phyloP scores from a whole-genome alignment of 2,329 filamentous ascomycete species.

The Herpotrichia juniperi region DNA sequence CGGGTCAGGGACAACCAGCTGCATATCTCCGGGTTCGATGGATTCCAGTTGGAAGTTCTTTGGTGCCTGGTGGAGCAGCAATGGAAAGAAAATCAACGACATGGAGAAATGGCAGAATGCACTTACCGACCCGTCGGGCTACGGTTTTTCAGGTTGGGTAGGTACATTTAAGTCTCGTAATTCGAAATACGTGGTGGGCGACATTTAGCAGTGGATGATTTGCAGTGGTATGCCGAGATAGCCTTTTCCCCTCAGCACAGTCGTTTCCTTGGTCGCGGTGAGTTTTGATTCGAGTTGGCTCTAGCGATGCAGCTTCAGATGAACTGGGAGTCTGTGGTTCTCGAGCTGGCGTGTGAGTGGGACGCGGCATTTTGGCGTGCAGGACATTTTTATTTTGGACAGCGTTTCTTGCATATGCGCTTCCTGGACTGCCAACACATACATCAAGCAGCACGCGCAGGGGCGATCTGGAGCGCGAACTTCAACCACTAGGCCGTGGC shows the following conservation, averaged over 20 bases:
- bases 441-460: constrained; percentile 31
- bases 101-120: background rate
- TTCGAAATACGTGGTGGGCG: constrained; percentile 6
- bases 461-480: constrained; percentile 13
- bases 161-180: constrained; percentile 10
- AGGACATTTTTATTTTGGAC: constrained; percentile 31
- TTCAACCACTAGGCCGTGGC: constrained; percentile 30
- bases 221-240: constrained; percentile 10
- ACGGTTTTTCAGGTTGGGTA: background rate
- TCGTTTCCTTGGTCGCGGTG: constrained; percentile 5
- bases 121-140: background rate
- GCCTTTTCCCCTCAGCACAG: background rate
- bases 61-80: constrained; percentile 8
- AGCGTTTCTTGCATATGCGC: constrained; percentile 31
- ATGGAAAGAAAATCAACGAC: constrained; percentile 2
- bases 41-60: constrained; percentile 6
- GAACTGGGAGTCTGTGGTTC: constrained; percentile 37
- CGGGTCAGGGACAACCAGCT: constrained; percentile 14
- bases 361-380: constrained; percentile 34
- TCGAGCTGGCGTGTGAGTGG: constrained; percentile 21
- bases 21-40: constrained; percentile 3
- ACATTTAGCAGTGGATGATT: constrained; percentile 2
- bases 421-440: constrained; percentile 37
- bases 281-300: constrained; percentile 20
- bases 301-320: constrained; percentile 33